These are phyloP conservation scores for Smallanthus sonchifolius DNA, from an alignment of 129 eudicot genomes.

Conservation along the genomic window DNA sequence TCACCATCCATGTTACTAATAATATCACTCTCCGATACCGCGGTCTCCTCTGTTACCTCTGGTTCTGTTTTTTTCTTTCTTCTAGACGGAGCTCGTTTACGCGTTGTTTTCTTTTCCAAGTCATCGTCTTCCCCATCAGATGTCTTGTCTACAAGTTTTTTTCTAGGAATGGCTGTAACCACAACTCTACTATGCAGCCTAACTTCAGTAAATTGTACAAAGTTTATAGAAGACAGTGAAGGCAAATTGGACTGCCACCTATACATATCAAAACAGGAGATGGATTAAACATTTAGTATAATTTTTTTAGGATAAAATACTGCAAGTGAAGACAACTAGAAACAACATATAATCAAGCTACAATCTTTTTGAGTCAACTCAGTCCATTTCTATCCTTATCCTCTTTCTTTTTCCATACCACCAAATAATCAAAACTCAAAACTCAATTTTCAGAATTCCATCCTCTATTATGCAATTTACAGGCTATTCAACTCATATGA, in stretches of 20 bases:
- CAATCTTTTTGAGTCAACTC: background rate
- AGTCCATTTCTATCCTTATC: background rate
- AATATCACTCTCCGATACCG: slow-evolving; percentile 18
- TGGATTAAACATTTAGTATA: background rate
- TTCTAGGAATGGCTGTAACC: slow-evolving; percentile 46
- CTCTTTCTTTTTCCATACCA: background rate
- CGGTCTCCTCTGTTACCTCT: slow-evolving; percentile 38
- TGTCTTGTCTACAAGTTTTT: slow-evolving; percentile 35
- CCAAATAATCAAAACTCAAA: background rate
- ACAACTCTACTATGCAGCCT: slow-evolving; percentile 34
- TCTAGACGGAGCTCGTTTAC: slow-evolving; percentile 49
- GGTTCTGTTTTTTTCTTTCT: slow-evolving; percentile 47
- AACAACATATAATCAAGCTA: slow-evolving; percentile 6
- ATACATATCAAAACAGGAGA: slow-evolving; percentile 4
- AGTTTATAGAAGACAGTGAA: slow-evolving; percentile 32
- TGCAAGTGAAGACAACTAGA: background rate
- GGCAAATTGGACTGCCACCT: slow-evolving; percentile 59
- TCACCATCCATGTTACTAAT: slow-evolving; percentile 33
- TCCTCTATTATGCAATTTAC: background rate
- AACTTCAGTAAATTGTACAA: slow-evolving; percentile 43
- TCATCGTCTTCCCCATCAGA: slow-evolving; percentile 49
- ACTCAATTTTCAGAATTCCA: background rate
- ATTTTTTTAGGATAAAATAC: background rate
- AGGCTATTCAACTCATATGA: slow-evolving; percentile 4
- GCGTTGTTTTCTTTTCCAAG: slow-evolving; percentile 50